These are phyloP conservation scores for Auricularia auricula-judae DNA, from an alignment of 768 basidiomycete species.

Conservation along the genomic window DNA sequence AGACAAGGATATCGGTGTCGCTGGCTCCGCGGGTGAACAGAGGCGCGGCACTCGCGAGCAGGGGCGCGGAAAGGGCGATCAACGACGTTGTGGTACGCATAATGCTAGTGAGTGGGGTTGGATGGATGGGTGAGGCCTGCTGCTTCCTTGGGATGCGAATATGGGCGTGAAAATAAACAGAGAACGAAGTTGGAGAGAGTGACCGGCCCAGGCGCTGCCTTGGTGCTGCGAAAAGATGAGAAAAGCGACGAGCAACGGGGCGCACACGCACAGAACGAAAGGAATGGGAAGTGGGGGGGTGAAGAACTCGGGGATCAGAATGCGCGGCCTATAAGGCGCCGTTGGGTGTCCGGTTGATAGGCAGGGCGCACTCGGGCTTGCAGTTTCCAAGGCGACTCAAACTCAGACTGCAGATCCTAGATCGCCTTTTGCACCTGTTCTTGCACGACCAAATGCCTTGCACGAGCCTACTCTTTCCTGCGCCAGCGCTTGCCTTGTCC, in stretches of 20 bases:
- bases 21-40: constrained; percentile 23
- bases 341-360: background rate
- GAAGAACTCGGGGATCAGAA: background rate
- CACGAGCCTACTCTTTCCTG: background rate
- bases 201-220: constrained; percentile 2
- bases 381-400: background rate
- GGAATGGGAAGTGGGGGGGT: background rate
- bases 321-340: background rate
- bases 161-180: background rate
- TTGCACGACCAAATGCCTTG: background rate
- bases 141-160: background rate
- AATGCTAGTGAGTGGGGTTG: constrained; percentile 11
- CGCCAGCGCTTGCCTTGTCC: background rate
- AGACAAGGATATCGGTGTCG: constrained; percentile 39
- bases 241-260: background rate
- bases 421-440: background rate
- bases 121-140: background rate
- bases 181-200: constrained; percentile 1
- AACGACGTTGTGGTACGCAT: constrained; percentile 40
- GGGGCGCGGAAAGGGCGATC: constrained; percentile 30
- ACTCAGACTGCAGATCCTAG: background rate
- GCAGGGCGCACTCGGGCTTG: background rate
- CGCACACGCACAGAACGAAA: background rate
- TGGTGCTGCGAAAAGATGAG: background rate
- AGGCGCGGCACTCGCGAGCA: constrained; percentile 41